Evolutionary conservation across 345 rosid genomes (phyloP).

Genomic region (Conringia planisiliqua): DNA sequence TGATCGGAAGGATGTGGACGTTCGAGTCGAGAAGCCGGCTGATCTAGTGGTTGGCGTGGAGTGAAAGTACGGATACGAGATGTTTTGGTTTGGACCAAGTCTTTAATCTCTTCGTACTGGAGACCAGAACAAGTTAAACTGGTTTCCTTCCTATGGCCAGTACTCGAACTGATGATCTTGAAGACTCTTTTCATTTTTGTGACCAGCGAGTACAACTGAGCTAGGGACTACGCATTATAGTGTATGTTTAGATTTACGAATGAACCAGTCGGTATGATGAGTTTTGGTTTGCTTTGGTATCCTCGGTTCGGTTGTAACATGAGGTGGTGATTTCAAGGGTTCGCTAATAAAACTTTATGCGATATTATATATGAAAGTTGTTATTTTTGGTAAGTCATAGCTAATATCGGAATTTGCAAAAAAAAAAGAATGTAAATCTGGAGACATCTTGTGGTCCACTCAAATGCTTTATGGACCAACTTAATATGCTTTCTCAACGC

Average conservation of each 20-base stretch:
- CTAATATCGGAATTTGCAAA: neutral
- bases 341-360: neutral
- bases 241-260: neutral
- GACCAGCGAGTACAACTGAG: neutral
- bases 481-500: neutral
- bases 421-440: neutral
- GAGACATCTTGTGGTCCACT: neutral
- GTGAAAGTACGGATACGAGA: constrained; percentile 6
- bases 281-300: neutral
- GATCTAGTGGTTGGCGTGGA: constrained; percentile 28
- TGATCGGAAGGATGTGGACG: constrained; percentile 23
- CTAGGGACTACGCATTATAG: neutral
- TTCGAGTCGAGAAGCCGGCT: constrained; percentile 32
- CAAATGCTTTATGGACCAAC: neutral
- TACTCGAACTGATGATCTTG: neutral
- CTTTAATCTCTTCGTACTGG: constrained; percentile 39
- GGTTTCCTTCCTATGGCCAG: neutral
- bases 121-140: neutral
- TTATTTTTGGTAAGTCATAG: neutral
- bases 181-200: neutral
- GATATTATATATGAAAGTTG: neutral
- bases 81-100: constrained; percentile 44
- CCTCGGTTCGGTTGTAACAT: neutral
- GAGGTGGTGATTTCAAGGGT: neutral
- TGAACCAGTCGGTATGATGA: neutral